Evolutionary conservation across 352 stramenopile genomes (phyloP).

Genomic region (Phytophthora meadii): DNA sequence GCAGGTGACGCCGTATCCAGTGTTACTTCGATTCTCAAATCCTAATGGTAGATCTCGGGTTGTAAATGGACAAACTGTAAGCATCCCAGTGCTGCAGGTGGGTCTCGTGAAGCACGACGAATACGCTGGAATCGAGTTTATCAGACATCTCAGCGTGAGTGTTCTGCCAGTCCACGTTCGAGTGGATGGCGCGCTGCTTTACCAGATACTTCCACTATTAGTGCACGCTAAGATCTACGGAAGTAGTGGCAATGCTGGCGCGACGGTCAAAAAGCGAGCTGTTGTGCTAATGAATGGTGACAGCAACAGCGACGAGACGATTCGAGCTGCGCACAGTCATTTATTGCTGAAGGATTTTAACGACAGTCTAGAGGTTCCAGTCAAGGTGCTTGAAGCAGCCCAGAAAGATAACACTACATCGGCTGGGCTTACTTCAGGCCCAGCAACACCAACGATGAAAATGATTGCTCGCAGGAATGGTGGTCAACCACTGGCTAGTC

Average conservation of each 20-base stretch:
- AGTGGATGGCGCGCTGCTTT: constrained; percentile 83
- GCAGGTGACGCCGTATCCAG: constrained; percentile 80
- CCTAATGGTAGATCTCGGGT: constrained; percentile 51
- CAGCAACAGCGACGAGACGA: constrained; percentile 36
- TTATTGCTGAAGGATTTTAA: constrained; percentile 79
- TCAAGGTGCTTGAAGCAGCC: constrained; percentile 77
- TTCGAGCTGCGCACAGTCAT: constrained; percentile 50
- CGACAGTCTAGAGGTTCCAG: constrained; percentile 68
- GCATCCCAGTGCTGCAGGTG: constrained; percentile 74
- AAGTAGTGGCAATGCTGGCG: constrained; percentile 16
- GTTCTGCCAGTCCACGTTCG: constrained; percentile 81
- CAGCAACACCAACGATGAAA: constrained; percentile 42
- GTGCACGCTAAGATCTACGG: constrained; percentile 60
- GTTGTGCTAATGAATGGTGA: constrained; percentile 37
- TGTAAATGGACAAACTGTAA: constrained; percentile 61
- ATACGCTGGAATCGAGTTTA: constrained; percentile 89
- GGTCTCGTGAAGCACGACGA: constrained; percentile 87
- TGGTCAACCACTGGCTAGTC: constrained; percentile 16
- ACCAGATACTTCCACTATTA: constrained; percentile 74
- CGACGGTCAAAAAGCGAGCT: constrained; percentile 26
- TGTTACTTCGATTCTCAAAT: constrained; percentile 86
- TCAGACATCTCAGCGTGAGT: constrained; percentile 79
- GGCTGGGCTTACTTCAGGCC: constrained; percentile 33
- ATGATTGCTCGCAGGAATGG: constrained; percentile 37
- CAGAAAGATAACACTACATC: constrained; percentile 70